Percentiles rank a stretch among this genome's conserved stretches.
phyloP scores from a whole-genome alignment of 805 yeast genomes.

The Diddensiella caesifluorescens region DNA sequence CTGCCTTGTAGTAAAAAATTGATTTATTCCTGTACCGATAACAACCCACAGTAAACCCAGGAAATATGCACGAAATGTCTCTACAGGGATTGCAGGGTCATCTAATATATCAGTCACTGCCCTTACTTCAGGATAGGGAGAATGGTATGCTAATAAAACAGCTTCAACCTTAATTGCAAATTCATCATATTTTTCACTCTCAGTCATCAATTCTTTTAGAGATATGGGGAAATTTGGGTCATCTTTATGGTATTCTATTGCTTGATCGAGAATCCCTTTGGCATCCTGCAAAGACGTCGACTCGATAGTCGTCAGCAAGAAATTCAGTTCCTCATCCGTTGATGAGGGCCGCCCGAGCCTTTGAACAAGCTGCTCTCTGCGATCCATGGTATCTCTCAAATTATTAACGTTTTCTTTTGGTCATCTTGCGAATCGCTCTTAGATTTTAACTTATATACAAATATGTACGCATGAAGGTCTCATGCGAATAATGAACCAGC shows the following conservation, averaged over 20 bases:
- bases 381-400: background rate
- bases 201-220: conserved; percentile 33
- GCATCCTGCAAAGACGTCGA: conserved; percentile 36
- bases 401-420: too few relatives aligned
- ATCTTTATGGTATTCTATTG: conserved; percentile 38
- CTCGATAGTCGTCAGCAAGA: conserved; percentile 8
- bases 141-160: conserved; percentile 35
- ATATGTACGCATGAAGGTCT: too few relatives aligned
- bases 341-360: background rate
- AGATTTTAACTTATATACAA: too few relatives aligned
- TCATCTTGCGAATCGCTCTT: too few relatives aligned
- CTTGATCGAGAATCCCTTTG: conserved; percentile 36
- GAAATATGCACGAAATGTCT: conserved; percentile 45
- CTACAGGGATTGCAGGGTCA: conserved; percentile 41
- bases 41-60: conserved; percentile 39
- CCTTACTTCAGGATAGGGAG: conserved; percentile 56
- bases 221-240: conserved; percentile 44
- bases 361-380: background rate
- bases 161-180: conserved; percentile 38
- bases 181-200: conserved; percentile 27
- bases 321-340: conserved; percentile 4
- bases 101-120: conserved; percentile 50
- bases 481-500: background rate
- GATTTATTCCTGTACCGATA: conserved; percentile 50
- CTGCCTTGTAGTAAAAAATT: conserved; percentile 51